Conservation (phyloP, 306 rosid genomes). For the Oxytropis ochrocephala region DNA sequence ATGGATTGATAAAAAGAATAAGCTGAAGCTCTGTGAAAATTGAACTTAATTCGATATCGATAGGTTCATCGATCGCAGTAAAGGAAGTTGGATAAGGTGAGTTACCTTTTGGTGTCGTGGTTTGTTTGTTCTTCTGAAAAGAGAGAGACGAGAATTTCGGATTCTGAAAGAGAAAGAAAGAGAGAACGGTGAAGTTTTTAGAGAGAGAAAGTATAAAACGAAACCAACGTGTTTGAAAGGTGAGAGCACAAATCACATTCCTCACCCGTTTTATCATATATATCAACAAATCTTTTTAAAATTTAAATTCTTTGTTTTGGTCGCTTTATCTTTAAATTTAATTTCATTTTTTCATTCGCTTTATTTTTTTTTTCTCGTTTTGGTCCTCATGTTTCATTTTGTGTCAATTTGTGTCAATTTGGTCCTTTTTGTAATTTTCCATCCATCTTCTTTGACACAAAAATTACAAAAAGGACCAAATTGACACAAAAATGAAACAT, state of each 20-base stretch:
- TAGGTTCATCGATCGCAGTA: background rate
- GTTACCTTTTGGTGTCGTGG: slow-evolving; percentile 18
- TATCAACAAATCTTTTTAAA: too few relatives aligned
- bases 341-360: too few relatives aligned
- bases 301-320: too few relatives aligned
- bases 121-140: background rate
- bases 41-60: background rate
- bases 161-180: background rate
- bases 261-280: too few relatives aligned
- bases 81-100: background rate
- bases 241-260: background rate
- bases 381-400: too few relatives aligned
- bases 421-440: too few relatives aligned
- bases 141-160: background rate
- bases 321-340: too few relatives aligned
- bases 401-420: too few relatives aligned
- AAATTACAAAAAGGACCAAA: too few relatives aligned
- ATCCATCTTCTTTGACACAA: too few relatives aligned
- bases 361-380: too few relatives aligned
- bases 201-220: background rate
- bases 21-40: background rate
- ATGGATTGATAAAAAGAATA: background rate
- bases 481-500: too few relatives aligned
- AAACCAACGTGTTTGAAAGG: slow-evolving; percentile 32
- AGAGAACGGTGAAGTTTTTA: background rate